Evolutionary conservation across 768 basidiomycete genomes (phyloP).

Genomic region (Podaxis rugospora): DNA sequence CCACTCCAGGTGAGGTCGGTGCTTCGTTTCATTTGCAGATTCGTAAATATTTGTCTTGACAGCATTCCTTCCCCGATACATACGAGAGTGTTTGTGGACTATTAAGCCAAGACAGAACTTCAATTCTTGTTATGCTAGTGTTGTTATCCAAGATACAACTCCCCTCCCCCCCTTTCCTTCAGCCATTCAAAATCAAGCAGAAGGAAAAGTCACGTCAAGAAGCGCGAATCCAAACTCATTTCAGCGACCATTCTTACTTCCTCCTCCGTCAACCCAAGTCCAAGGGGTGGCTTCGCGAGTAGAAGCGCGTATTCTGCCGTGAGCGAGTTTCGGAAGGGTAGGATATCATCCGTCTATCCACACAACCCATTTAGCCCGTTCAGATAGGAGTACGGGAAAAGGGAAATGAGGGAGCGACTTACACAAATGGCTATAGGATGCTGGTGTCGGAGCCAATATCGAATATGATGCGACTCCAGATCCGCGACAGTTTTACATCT

Average conservation of each 20-base stretch:
- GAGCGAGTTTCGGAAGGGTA: conserved; percentile 73
- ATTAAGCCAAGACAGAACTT: too few species aligned
- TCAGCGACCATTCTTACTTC: conserved; percentile 54
- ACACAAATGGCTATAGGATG: conserved; percentile 81
- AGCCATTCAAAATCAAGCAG: neutral
- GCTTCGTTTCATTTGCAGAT: too few species aligned
- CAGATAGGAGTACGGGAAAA: neutral
- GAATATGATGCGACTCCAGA: conserved; percentile 71
- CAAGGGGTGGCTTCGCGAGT: conserved; percentile 65
- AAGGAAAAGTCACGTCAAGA: conserved; percentile 8
- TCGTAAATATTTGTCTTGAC: too few species aligned
- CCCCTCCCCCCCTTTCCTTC: neutral
- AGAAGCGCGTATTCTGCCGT: conserved; percentile 78
- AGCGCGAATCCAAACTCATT: conserved; percentile 54
- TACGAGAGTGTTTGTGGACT: too few species aligned
- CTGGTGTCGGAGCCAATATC: conserved; percentile 52
- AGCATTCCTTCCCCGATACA: too few species aligned
- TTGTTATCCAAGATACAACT: neutral
- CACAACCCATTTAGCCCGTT: neutral
- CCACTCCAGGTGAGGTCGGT: too few species aligned
- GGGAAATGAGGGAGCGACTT: conserved; percentile 21
- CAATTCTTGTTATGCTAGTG: neutral
- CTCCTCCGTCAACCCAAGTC: conserved; percentile 59
- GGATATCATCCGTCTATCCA: conserved; percentile 73
- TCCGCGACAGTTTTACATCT: conserved; percentile 67